phyloP scores from a whole-genome alignment of 164 flowering plant genomes.

The Dillenia turbinata region DNA sequence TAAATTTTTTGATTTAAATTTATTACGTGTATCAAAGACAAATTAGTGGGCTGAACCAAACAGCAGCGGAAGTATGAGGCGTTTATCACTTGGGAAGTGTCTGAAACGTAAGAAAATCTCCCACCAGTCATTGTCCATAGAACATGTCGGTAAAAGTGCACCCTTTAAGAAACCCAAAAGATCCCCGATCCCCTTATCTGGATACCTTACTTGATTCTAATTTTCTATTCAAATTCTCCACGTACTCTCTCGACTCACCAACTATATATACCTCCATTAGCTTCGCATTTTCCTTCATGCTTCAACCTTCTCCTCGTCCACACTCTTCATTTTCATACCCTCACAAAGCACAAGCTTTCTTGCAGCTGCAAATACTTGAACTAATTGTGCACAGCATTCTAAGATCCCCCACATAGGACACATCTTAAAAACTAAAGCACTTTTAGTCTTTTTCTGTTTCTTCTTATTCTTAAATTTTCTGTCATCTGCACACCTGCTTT shows the following conservation, averaged over 20 bases:
- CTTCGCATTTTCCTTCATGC: neutral
- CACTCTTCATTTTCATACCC: neutral
- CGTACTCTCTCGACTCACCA: neutral
- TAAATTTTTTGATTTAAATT: no score
- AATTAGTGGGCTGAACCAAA: no score
- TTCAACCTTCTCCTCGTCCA: neutral
- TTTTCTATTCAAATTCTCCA: neutral
- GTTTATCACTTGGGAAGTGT: no score
- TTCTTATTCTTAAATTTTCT: neutral
- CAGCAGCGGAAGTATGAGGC: no score
- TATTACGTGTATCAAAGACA: no score
- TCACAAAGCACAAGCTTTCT: neutral
- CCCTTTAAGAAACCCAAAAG: neutral
- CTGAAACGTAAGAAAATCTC: no score
- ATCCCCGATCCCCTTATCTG: neutral
- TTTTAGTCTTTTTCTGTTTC: neutral
- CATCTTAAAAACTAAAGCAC: no score
- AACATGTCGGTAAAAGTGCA: no score
- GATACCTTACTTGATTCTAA: neutral
- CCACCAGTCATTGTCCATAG: no score
- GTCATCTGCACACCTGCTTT: conserved; percentile 12
- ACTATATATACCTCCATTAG: neutral
- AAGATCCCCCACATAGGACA: neutral
- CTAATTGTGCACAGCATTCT: neutral
- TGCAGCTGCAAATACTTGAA: neutral